Percentiles rank a stretch among this genome's conserved stretches.
phyloP scores from a whole-genome alignment of 352 stramenopile genomes.

The Phytophthora idaei region DNA sequence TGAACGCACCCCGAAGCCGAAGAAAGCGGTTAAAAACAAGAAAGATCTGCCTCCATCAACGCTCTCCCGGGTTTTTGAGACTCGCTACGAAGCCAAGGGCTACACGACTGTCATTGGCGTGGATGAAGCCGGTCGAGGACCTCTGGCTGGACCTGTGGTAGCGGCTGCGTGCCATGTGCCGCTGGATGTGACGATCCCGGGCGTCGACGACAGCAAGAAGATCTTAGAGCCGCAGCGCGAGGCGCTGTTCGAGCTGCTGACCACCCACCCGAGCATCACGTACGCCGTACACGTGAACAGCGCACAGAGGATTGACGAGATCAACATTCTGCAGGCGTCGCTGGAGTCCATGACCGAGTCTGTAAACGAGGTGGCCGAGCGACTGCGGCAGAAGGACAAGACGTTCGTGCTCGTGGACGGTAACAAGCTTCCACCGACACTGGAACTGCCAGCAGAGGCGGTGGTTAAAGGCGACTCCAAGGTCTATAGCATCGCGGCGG shows the following conservation, averaged over 20 bases:
- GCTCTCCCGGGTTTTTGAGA: conserved; percentile 63
- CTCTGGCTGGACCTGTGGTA: conserved; percentile 92
- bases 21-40: conserved; percentile 17
- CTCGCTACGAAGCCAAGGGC: conserved; percentile 51
- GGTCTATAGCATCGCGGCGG: conserved; percentile 96
- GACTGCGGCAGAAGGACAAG: conserved; percentile 33
- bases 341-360: conserved; percentile 95
- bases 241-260: conserved; percentile 89
- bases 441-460: conserved; percentile 87
- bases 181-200: conserved; percentile 79
- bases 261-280: conserved; percentile 72
- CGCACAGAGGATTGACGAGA: conserved; percentile 94
- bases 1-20: conserved; percentile 21
- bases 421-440: conserved; percentile 92
- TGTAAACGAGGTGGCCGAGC: conserved; percentile 61
- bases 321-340: conserved; percentile 99
- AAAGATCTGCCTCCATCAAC: conserved; percentile 27
- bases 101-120: conserved; percentile 91
- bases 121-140: conserved; percentile 96
- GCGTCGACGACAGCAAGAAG: conserved; percentile 96
- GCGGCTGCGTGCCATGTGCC: conserved; percentile 77
- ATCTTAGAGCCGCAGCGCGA: conserved; percentile 95
- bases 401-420: conserved; percentile 96
- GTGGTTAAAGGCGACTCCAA: conserved; percentile 96
- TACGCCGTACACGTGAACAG: conserved; percentile 89